These are phyloP conservation scores for Kuraishia hungarica DNA, from an alignment of 805 yeast species.

Conservation along the genomic window DNA sequence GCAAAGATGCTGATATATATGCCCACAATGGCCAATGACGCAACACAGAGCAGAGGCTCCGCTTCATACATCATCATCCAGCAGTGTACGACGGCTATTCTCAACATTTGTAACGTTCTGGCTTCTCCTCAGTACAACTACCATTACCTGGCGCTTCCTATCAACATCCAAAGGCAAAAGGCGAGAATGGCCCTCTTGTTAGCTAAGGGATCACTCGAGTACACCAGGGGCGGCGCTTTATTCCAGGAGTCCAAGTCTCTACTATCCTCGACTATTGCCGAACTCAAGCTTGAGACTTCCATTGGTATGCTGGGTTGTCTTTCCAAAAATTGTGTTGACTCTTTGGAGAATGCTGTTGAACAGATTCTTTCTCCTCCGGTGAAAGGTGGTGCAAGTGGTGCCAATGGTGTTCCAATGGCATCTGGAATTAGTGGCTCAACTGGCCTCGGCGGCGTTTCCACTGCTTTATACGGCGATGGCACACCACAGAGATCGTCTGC, in stretches of 20 bases:
- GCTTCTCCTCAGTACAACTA: conserved; percentile 27
- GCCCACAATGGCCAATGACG: conserved; percentile 46
- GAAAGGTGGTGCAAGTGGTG: neutral
- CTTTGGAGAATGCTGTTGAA: conserved; percentile 52
- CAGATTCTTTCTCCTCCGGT: conserved; percentile 47
- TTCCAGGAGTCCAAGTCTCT: conserved; percentile 60
- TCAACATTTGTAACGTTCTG: conserved; percentile 33
- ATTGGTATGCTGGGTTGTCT: conserved; percentile 54
- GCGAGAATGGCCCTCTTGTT: conserved; percentile 57
- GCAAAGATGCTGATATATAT: conserved; percentile 57
- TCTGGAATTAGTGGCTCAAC: neutral
- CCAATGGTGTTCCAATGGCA: neutral
- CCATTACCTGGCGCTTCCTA: conserved; percentile 50
- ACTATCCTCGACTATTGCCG: conserved; percentile 39
- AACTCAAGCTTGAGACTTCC: conserved; percentile 41
- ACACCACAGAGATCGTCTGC: neutral
- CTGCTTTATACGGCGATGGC: neutral
- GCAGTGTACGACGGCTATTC: conserved; percentile 56
- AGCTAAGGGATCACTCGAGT: conserved; percentile 73
- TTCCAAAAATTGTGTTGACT: conserved; percentile 44
- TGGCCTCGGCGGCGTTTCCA: neutral
- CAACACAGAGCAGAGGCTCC: conserved; percentile 29
- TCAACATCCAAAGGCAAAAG: conserved; percentile 53
- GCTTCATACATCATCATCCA: conserved; percentile 61
- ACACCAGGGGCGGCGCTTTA: conserved; percentile 74